Conservation (phyloP, 495 filamentous ascomycete genomes). For the Talaromyces thailandensis region DNA sequence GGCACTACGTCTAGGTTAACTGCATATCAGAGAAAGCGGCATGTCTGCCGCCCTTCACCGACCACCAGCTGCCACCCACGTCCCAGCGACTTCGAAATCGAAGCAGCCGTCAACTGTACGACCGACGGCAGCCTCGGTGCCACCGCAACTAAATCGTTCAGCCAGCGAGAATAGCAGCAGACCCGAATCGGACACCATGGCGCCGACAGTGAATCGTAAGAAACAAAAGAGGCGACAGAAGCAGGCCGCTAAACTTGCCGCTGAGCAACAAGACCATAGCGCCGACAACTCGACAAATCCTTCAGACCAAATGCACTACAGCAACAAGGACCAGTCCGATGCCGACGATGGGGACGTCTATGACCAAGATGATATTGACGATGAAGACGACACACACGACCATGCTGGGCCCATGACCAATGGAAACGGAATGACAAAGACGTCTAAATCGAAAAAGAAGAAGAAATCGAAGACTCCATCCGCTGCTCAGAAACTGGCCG, state of each 20-base stretch:
- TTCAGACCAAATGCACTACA: constrained; percentile 9
- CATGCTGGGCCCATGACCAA: constrained; percentile 6
- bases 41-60: constrained; percentile 6
- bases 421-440: constrained; percentile 8
- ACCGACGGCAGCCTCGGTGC: neutral
- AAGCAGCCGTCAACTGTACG: neutral
- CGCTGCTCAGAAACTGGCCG: constrained; percentile 24
- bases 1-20: neutral
- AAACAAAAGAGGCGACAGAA: constrained; percentile 83
- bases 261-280: constrained; percentile 30
- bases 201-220: constrained; percentile 68
- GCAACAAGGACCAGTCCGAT: constrained; percentile 4
- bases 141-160: neutral
- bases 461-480: constrained; percentile 31
- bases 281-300: constrained; percentile 17
- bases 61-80: neutral
- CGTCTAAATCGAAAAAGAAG: constrained; percentile 40
- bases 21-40: constrained; percentile 3
- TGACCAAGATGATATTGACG: constrained; percentile 22
- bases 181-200: constrained; percentile 16
- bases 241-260: constrained; percentile 61
- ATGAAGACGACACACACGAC: constrained; percentile 13
- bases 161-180: constrained; percentile 2
- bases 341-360: constrained; percentile 18
- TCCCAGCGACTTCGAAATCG: neutral